A percentile compares a stretch with the other conserved stretches of the same genome.
Conservation (phyloP, 1,139 yeast species). For the Geotrichum aggregatum region DNA sequence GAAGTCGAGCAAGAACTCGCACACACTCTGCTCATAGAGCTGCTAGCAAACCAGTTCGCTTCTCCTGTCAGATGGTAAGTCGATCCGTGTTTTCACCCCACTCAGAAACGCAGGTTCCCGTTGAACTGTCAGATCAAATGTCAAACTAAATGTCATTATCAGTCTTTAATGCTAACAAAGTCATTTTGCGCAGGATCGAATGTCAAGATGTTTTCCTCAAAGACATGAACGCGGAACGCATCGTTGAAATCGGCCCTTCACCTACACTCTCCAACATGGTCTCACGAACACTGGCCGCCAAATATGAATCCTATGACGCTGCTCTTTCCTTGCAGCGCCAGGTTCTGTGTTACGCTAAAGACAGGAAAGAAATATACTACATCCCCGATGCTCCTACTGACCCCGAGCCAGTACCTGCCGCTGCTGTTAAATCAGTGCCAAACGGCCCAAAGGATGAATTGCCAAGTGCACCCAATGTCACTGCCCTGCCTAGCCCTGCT, state of each 20-base stretch:
- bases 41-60: constrained; percentile 96
- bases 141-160: no score
- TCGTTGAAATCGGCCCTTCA: constrained; percentile 97
- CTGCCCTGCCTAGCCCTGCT: constrained; percentile 21
- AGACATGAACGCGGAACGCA: constrained; percentile 91
- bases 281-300: constrained; percentile 88
- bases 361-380: constrained; percentile 61
- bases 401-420: constrained; percentile 36
- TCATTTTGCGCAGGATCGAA: constrained; percentile 52
- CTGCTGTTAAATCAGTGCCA: background rate
- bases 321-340: constrained; percentile 95
- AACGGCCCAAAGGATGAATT: no score
- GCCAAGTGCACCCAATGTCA: no score
- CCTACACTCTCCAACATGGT: constrained; percentile 99
- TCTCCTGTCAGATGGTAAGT: constrained; percentile 93
- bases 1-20: constrained; percentile 97
- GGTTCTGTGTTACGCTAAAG: constrained; percentile 91
- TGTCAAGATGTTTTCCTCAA: constrained; percentile 96
- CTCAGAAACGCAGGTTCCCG: no score
- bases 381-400: constrained; percentile 4
- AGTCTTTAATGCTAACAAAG: background rate
- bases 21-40: constrained; percentile 87
- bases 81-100: no score
- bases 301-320: constrained; percentile 95
- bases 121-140: no score